Conservation (phyloP, 139 green algal genomes). For the Picochlorum sp. region DNA sequence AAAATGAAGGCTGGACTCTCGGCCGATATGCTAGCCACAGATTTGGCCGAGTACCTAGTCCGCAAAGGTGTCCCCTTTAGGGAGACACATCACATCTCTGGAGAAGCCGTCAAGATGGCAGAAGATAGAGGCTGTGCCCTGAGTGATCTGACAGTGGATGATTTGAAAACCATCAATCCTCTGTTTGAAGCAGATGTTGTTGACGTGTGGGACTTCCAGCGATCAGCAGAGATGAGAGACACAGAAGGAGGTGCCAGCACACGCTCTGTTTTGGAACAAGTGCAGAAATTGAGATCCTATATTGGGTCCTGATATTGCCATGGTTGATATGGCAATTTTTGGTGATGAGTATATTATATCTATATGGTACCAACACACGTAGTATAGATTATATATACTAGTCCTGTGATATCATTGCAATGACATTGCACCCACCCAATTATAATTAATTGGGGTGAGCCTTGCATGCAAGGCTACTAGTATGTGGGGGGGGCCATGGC, state of each 20-base stretch:
- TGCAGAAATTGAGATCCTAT: constrained; percentile 59
- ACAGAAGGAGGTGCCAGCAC: constrained; percentile 85
- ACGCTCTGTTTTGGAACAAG: constrained; percentile 82
- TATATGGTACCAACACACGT: not conserved
- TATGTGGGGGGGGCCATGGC: too few relatives aligned
- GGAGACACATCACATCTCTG: constrained; percentile 92
- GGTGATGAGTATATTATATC: not conserved
- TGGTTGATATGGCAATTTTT: constrained; percentile 1
- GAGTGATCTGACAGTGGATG: constrained; percentile 57
- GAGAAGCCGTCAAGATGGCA: constrained; percentile 84
- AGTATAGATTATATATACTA: too few relatives aligned
- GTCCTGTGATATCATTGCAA: too few relatives aligned
- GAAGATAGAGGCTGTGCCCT: constrained; percentile 70
- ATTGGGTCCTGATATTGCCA: constrained; percentile 17
- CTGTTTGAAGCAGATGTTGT: constrained; percentile 83
- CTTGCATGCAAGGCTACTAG: too few relatives aligned
- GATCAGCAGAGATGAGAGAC: constrained; percentile 78
- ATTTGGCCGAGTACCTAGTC: constrained; percentile 98
- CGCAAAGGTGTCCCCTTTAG: constrained; percentile 91
- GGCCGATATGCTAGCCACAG: constrained; percentile 94
- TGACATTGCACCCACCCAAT: too few relatives aligned
- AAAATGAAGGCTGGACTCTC: constrained; percentile 78
- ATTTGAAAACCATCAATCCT: constrained; percentile 77
- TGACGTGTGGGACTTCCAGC: constrained; percentile 79
- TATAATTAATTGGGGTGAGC: too few relatives aligned